phyloP scores from a whole-genome alignment of 2,329 filamentous ascomycete genomes.

The Aspergillus viridinutans region DNA sequence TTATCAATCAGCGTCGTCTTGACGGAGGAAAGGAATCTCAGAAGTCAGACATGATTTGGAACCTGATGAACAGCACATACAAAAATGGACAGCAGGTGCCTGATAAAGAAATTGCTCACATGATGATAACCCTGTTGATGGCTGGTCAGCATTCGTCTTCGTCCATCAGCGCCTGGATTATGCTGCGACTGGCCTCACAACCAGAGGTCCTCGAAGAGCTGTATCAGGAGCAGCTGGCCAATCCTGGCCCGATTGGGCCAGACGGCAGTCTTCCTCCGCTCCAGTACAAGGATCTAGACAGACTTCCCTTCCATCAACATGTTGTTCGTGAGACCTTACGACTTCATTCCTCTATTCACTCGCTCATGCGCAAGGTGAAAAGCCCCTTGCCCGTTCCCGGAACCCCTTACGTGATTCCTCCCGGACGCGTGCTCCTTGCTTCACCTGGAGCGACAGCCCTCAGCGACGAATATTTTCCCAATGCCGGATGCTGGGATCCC shows the following conservation, averaged over 20 bases:
- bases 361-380: conserved; percentile 69
- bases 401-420: conserved; percentile 67
- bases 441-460: conserved; percentile 67
- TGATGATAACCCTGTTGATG: conserved; percentile 86
- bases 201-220: conserved; percentile 68
- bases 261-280: conserved; percentile 51
- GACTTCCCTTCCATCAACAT: conserved; percentile 58
- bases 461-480: conserved; percentile 58
- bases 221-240: conserved; percentile 60
- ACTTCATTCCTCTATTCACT: conserved; percentile 68
- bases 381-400: conserved; percentile 55
- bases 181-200: conserved; percentile 66
- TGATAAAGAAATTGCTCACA: conserved; percentile 73
- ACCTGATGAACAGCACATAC: conserved; percentile 72
- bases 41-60: conserved; percentile 67
- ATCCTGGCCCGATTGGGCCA: conserved; percentile 39
- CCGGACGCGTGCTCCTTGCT: conserved; percentile 72
- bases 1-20: conserved; percentile 61
- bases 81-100: conserved; percentile 66
- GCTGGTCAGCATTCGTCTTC: conserved; percentile 78
- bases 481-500: conserved; percentile 58
- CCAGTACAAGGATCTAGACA: conserved; percentile 56
- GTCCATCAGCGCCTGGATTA: conserved; percentile 72
- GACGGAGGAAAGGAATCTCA: conserved; percentile 33
- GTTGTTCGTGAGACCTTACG: conserved; percentile 70